Evolutionary conservation across 148 eudicot species (phyloP).

Genomic region (Rhododendron ferrugineum): DNA sequence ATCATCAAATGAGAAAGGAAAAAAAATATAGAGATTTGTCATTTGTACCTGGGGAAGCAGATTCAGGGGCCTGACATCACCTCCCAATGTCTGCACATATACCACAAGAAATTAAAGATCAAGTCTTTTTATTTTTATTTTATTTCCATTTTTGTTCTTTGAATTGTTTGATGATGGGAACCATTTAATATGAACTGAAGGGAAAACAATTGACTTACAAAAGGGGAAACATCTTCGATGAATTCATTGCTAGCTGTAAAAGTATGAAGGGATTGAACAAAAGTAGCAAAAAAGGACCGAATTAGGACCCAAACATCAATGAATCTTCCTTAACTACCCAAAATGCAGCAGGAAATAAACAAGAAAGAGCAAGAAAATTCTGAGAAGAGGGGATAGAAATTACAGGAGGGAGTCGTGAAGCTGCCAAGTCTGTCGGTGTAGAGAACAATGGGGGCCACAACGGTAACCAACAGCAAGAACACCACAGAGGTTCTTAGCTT

Average conservation of each 20-base stretch:
- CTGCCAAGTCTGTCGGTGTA: constrained; percentile 56
- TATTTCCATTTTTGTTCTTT: background rate
- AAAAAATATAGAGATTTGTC: background rate
- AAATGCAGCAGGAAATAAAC: background rate
- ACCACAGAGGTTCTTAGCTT: constrained; percentile 41
- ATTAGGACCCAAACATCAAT: background rate
- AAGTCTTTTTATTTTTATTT: no score
- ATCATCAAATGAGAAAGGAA: background rate
- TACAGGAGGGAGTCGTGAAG: constrained; percentile 41
- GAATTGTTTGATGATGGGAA: background rate
- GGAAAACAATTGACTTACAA: constrained; percentile 36
- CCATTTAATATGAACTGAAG: background rate
- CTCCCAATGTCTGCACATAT: constrained; percentile 42
- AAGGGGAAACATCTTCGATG: constrained; percentile 40
- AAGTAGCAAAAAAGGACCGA: background rate
- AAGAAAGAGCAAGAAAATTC: background rate
- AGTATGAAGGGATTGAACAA: background rate
- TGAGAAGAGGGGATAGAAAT: background rate
- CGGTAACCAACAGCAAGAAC: constrained; percentile 55
- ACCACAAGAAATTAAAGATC: constrained; percentile 1
- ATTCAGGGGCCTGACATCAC: constrained; percentile 45
- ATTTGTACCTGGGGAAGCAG: constrained; percentile 57
- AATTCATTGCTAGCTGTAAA: constrained; percentile 43
- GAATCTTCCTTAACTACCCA: background rate
- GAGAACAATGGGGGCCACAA: constrained; percentile 71